These are phyloP conservation scores for Cynanchum wilfordii DNA, from an alignment of 257 asterid species.

Conservation along the genomic window DNA sequence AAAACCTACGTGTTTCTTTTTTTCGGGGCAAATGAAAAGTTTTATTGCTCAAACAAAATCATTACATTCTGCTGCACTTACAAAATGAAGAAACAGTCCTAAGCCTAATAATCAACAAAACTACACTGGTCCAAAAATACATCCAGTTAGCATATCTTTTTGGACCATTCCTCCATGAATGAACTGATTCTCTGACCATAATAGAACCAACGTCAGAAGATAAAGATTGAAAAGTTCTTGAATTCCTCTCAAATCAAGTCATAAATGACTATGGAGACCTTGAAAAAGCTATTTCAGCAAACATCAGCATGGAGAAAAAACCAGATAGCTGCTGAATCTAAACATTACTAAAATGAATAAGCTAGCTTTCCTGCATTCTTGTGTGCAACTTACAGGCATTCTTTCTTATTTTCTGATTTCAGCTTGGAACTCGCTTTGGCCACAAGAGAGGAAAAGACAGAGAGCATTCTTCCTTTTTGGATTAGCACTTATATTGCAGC, in stretches of 20 bases:
- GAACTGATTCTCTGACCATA: neutral
- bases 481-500: slow-evolving; percentile 80
- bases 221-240: neutral
- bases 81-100: neutral
- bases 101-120: neutral
- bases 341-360: neutral
- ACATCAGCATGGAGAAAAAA: neutral
- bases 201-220: neutral
- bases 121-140: neutral
- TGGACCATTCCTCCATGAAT: neutral
- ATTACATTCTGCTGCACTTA: neutral
- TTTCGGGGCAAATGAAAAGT: neutral
- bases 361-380: neutral
- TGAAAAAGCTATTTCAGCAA: neutral
- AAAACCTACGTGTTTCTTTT: neutral
- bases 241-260: neutral
- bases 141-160: neutral
- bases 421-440: slow-evolving; percentile 99
- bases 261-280: neutral
- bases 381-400: neutral
- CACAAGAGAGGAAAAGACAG: slow-evolving; percentile 89
- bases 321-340: neutral
- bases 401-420: slow-evolving; percentile 15
- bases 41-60: neutral
- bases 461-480: slow-evolving; percentile 96